Percentiles rank a stretch among this genome's conserved stretches.
These are phyloP conservation scores for Yarrowia hollandica DNA, from an alignment of 805 yeast genomes.

Conservation along the genomic window DNA sequence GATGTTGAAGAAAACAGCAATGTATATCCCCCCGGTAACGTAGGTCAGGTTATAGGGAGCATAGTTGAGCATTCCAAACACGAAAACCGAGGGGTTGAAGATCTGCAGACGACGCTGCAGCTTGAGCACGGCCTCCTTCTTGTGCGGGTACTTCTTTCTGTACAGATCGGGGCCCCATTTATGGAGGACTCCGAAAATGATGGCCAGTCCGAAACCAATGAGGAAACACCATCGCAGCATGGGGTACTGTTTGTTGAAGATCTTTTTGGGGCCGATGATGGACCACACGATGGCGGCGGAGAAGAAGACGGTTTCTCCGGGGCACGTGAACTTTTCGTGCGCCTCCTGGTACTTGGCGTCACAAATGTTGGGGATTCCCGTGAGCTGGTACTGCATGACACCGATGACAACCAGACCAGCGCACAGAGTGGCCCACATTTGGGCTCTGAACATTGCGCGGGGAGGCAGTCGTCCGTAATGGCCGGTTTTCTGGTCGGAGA, in stretches of 20 bases:
- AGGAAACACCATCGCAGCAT: slow-evolving; percentile 34
- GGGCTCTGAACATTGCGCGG: slow-evolving; percentile 49
- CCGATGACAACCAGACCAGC: slow-evolving; percentile 39
- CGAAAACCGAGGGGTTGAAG: not conserved
- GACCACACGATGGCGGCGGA: slow-evolving; percentile 51
- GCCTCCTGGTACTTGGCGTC: not conserved
- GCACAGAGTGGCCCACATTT: slow-evolving; percentile 47
- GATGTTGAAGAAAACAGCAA: slow-evolving; percentile 51
- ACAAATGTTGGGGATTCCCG: slow-evolving; percentile 39
- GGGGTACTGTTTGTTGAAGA: slow-evolving; percentile 41
- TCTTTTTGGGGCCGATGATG: slow-evolving; percentile 50
- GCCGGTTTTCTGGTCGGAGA: slow-evolving; percentile 59
- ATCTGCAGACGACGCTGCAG: not conserved
- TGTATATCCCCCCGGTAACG: slow-evolving; percentile 45
- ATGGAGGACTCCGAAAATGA: slow-evolving; percentile 13
- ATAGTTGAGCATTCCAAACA: not conserved
- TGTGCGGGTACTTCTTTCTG: not conserved
- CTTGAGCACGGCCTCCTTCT: not conserved
- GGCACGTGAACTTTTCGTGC: slow-evolving; percentile 39
- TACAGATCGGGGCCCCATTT: slow-evolving; percentile 32
- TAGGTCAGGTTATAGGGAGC: slow-evolving; percentile 41
- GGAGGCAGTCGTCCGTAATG: slow-evolving; percentile 64
- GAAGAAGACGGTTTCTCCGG: slow-evolving; percentile 48
- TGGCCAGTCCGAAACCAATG: slow-evolving; percentile 37
- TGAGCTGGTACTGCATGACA: slow-evolving; percentile 40